A percentile compares a stretch with the other conserved stretches of the same genome.
These are phyloP conservation scores for Starmerella bacillaris DNA, from an alignment of 805 yeast species.

Conservation along the genomic window DNA sequence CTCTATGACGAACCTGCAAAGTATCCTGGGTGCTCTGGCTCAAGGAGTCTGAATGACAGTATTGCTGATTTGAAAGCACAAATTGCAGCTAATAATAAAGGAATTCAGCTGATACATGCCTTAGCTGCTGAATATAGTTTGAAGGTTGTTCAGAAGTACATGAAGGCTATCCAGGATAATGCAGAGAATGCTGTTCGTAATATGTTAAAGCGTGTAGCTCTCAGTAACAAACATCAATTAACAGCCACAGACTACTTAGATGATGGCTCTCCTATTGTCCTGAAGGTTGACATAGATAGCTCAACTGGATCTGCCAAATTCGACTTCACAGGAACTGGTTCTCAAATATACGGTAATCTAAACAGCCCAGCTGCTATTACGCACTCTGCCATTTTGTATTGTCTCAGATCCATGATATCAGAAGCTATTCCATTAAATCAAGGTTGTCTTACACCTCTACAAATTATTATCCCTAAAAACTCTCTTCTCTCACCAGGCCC, in stretches of 20 bases:
- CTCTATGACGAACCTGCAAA: constrained; percentile 59
- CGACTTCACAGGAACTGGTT: constrained; percentile 74
- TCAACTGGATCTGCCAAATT: constrained; percentile 46
- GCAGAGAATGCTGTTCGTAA: constrained; percentile 55
- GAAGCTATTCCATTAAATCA: constrained; percentile 84
- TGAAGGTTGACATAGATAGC: constrained; percentile 27
- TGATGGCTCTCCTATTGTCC: constrained; percentile 22
- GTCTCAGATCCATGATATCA: constrained; percentile 65
- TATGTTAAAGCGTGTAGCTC: constrained; percentile 31
- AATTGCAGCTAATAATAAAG: constrained; percentile 75
- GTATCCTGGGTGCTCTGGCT: constrained; percentile 75
- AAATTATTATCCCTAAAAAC: constrained; percentile 43
- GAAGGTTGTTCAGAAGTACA: constrained; percentile 45
- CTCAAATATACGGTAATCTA: constrained; percentile 74
- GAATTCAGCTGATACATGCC: constrained; percentile 44
- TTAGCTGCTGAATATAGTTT: constrained; percentile 48
- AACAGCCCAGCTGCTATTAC: constrained; percentile 89
- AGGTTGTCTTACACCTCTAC: constrained; percentile 72
- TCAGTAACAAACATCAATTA: constrained; percentile 6
- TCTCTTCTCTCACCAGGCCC: constrained; percentile 55
- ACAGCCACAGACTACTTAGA: constrained; percentile 21
- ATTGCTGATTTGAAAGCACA: constrained; percentile 72
- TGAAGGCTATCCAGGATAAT: constrained; percentile 66
- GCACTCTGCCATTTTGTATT: constrained; percentile 73
- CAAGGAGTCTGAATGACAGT: constrained; percentile 68